Evolutionary conservation across 768 basidiomycete species (phyloP).

Genomic region (Tricholoma bakamatsutake): DNA sequence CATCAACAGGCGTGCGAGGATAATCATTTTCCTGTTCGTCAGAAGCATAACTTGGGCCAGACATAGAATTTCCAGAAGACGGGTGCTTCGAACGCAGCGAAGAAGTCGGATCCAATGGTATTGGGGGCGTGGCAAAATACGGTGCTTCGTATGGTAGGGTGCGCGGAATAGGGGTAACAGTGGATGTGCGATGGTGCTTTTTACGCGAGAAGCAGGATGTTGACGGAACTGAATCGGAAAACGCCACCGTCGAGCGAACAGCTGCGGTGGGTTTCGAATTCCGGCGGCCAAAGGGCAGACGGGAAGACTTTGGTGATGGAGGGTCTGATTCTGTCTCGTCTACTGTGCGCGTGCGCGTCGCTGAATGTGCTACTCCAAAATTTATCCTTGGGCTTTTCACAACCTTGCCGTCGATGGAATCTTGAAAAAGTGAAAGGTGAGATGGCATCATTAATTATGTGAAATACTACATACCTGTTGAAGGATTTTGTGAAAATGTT

Average conservation of each 20-base stretch:
- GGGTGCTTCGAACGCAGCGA: conserved; percentile 20
- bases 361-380: conserved; percentile 8
- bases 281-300: conserved; percentile 17
- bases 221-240: conserved; percentile 13
- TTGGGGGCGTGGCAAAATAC: conserved; percentile 38
- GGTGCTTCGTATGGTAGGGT: conserved; percentile 40
- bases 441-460: background rate
- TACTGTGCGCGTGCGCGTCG: conserved; percentile 6
- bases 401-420: background rate
- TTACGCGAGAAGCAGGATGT: conserved; percentile 24
- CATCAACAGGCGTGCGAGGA: background rate
- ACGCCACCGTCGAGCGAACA: conserved; percentile 3
- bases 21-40: conserved; percentile 7
- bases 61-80: conserved; percentile 22
- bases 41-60: background rate
- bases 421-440: background rate
- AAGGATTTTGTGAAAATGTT: background rate
- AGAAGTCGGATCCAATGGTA: conserved; percentile 14
- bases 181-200: conserved; percentile 23
- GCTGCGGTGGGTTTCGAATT: conserved; percentile 11
- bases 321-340: background rate
- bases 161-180: conserved; percentile 25
- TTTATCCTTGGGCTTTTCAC: conserved; percentile 4
- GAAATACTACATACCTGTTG: conserved; percentile 1
- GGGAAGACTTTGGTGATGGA: conserved; percentile 4